These are phyloP conservation scores for Tolypocladium tundrense DNA, from an alignment of 2,329 filamentous ascomycete genomes.

Conservation along the genomic window DNA sequence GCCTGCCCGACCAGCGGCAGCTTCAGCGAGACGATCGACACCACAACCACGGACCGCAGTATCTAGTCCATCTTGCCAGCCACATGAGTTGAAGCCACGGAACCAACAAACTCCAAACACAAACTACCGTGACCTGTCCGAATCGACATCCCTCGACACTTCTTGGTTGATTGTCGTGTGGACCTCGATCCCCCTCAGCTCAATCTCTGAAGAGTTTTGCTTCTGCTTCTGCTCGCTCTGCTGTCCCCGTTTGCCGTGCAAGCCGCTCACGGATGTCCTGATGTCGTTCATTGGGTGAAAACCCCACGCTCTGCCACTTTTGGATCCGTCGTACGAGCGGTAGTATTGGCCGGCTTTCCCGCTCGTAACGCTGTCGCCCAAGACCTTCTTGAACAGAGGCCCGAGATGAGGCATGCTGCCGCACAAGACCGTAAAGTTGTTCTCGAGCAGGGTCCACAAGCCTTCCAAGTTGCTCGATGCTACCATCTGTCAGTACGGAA, in stretches of 20 bases:
- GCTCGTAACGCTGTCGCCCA: not conserved
- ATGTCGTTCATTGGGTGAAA: not conserved
- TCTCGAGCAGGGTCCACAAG: not conserved
- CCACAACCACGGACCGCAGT: not conserved
- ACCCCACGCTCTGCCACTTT: not conserved
- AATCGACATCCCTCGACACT: not conserved
- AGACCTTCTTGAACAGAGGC: not conserved
- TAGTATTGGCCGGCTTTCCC: not conserved
- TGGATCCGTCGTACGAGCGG: not conserved
- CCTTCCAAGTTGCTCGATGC: not conserved
- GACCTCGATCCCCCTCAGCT: conserved; percentile 9
- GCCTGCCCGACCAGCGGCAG: too few relatives aligned
- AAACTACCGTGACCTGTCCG: not conserved
- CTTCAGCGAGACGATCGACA: too few relatives aligned
- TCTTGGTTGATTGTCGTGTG: conserved; percentile 8
- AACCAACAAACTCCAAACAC: not conserved
- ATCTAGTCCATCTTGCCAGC: not conserved
- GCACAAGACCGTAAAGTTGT: not conserved
- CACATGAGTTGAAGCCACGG: too few relatives aligned
- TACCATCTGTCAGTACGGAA: not conserved
- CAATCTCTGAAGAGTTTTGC: conserved; percentile 7
- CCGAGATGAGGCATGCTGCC: not conserved
- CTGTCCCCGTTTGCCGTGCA: not conserved
- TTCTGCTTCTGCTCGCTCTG: not conserved
- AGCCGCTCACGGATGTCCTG: not conserved